Conservation (phyloP, 192 early-diverging fungal genomes). For the Linnemannia exigua region DNA sequence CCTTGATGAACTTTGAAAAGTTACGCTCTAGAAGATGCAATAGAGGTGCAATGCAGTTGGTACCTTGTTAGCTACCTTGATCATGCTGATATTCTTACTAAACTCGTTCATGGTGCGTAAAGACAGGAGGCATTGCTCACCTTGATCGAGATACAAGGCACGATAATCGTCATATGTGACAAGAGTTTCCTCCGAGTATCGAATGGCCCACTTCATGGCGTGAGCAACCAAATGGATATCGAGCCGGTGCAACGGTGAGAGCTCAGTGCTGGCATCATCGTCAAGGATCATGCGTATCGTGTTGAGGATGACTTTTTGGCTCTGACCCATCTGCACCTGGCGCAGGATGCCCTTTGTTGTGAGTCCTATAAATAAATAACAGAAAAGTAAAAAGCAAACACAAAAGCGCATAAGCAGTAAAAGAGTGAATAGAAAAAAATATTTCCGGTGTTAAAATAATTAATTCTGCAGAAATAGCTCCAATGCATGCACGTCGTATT, state of each 20-base stretch:
- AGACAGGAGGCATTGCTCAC: slow-evolving; percentile 2
- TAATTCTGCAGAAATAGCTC: neutral
- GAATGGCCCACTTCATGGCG: slow-evolving; percentile 55
- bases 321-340: slow-evolving; percentile 41
- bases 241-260: slow-evolving; percentile 40
- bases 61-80: too few species aligned
- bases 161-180: slow-evolving; percentile 54
- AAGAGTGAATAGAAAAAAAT: neutral
- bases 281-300: slow-evolving; percentile 53
- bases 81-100: neutral
- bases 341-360: slow-evolving; percentile 53
- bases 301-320: slow-evolving; percentile 29
- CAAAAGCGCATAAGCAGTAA: neutral
- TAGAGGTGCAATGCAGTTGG: neutral
- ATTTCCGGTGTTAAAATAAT: neutral
- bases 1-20: slow-evolving; percentile 34
- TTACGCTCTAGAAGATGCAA: slow-evolving; percentile 23
- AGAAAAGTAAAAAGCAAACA: neutral
- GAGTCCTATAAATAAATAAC: slow-evolving; percentile 26
- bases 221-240: slow-evolving; percentile 53
- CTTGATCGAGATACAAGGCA: slow-evolving; percentile 42
- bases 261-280: slow-evolving; percentile 48
- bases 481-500: neutral
- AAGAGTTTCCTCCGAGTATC: slow-evolving; percentile 47
- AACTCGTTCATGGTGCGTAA: neutral